Percentiles rank a stretch among this genome's conserved stretches.
phyloP scores from a whole-genome alignment of 2,329 filamentous ascomycete genomes.

The Alternaria sp. region DNA sequence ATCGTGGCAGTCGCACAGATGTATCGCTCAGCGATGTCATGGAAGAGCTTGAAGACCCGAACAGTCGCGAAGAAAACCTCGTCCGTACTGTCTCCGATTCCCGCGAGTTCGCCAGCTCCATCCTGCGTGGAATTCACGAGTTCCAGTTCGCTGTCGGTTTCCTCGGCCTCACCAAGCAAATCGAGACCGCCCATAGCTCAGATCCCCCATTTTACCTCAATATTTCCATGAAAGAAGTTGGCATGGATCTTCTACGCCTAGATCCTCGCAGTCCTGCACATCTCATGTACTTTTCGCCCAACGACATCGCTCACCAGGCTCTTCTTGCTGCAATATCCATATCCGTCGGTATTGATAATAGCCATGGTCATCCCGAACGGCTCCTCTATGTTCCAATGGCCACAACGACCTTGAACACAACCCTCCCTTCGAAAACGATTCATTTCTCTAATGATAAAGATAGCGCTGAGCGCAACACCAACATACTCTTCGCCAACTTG shows the following conservation, averaged over 20 bases:
- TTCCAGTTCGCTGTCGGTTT: conserved; percentile 95
- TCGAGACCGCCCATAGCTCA: conserved; percentile 71
- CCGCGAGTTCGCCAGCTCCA: conserved; percentile 88
- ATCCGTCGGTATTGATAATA: conserved; percentile 89
- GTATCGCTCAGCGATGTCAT: conserved; percentile 76
- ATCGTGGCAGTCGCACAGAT: conserved; percentile 55
- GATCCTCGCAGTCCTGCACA: conserved; percentile 94
- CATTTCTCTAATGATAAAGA: conserved; percentile 75
- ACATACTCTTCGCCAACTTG: conserved; percentile 94
- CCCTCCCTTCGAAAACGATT: conserved; percentile 91
- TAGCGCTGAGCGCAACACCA: conserved; percentile 87
- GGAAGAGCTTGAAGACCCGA: conserved; percentile 74
- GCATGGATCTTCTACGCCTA: conserved; percentile 88
- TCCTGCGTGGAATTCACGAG: conserved; percentile 91
- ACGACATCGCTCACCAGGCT: conserved; percentile 94
- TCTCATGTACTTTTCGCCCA: conserved; percentile 95
- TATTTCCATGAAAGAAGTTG: conserved; percentile 94
- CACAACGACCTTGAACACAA: conserved; percentile 93
- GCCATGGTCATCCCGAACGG: conserved; percentile 83
- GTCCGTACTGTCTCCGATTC: conserved; percentile 89
- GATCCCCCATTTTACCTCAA: conserved; percentile 81
- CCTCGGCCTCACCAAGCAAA: conserved; percentile 82
- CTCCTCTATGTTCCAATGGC: conserved; percentile 96
- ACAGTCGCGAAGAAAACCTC: conserved; percentile 72
- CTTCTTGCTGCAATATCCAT: conserved; percentile 91